Conservation (phyloP, 106 monocot species). For the Acorus calamus region DNA sequence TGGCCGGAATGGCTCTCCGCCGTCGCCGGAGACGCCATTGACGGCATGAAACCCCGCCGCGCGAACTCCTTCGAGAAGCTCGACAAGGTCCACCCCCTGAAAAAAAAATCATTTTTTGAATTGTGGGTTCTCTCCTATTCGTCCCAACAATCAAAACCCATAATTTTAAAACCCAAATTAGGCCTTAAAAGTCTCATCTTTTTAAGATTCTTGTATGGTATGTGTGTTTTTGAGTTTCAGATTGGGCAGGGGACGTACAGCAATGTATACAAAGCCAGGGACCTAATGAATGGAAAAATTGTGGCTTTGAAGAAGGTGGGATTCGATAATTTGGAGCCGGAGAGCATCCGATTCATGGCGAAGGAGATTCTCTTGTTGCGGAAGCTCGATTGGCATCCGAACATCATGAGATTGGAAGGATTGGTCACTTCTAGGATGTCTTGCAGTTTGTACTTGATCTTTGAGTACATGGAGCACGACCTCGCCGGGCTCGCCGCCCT, state of each 20-base stretch:
- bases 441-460: constrained; percentile 47
- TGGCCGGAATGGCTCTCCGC: too few species aligned
- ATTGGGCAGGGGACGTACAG: constrained; percentile 81
- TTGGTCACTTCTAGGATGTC: constrained; percentile 53
- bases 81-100: constrained; percentile 35
- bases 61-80: constrained; percentile 62
- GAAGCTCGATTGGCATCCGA: constrained; percentile 47
- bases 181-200: too few species aligned
- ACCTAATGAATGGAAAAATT: constrained; percentile 58
- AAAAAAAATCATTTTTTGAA: too few species aligned
- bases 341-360: constrained; percentile 68
- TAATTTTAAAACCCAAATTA: too few species aligned
- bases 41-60: constrained; percentile 19
- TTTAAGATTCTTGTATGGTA: neutral
- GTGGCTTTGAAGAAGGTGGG: constrained; percentile 69
- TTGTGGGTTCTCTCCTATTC: too few species aligned
- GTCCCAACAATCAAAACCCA: too few species aligned
- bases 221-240: constrained; percentile 12
- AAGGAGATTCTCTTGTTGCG: constrained; percentile 60
- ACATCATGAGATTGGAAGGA: constrained; percentile 64
- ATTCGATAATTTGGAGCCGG: constrained; percentile 63
- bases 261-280: constrained; percentile 57
- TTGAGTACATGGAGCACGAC: constrained; percentile 78
- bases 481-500: constrained; percentile 48
- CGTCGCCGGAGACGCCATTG: too few species aligned